phyloP scores from a whole-genome alignment of 1,284 basidiomycete species.

The Melanopsichium pennsylvanicum region DNA sequence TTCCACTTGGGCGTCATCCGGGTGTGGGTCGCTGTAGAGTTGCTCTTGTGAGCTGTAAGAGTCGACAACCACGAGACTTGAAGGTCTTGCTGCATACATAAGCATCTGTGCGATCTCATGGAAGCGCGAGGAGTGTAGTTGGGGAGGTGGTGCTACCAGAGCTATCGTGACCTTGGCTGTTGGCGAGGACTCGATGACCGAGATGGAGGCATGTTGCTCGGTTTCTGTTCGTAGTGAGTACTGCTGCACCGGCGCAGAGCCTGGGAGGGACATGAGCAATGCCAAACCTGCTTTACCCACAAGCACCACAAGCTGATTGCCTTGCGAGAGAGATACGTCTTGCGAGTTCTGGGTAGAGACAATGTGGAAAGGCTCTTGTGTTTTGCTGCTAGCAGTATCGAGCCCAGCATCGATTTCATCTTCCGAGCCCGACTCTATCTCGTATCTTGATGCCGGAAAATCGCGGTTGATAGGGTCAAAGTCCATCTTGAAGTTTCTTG shows the following conservation, averaged over 20 bases:
- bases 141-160: constrained; percentile 10
- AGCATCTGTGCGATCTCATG: constrained; percentile 15
- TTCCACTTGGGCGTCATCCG: constrained; percentile 1
- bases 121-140: constrained; percentile 16
- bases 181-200: background rate
- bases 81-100: constrained; percentile 18
- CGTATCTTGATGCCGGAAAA: constrained; percentile 26
- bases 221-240: constrained; percentile 6
- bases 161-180: constrained; percentile 7
- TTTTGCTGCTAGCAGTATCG: background rate
- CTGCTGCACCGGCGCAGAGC: constrained; percentile 5
- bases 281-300: constrained; percentile 18
- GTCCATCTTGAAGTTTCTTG: constrained; percentile 19
- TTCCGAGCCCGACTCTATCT: constrained; percentile 42
- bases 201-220: constrained; percentile 23
- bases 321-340: background rate
- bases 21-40: constrained; percentile 11
- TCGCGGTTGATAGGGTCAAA: constrained; percentile 37
- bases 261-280: constrained; percentile 6
- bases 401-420: constrained; percentile 15
- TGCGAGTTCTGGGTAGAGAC: background rate
- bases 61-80: constrained; percentile 26
- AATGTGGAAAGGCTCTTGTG: constrained; percentile 7
- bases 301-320: constrained; percentile 16
- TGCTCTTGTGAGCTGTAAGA: constrained; percentile 33